phyloP scores from a whole-genome alignment of 2,329 filamentous ascomycete species.

The Trichophyton schoenleinii region DNA sequence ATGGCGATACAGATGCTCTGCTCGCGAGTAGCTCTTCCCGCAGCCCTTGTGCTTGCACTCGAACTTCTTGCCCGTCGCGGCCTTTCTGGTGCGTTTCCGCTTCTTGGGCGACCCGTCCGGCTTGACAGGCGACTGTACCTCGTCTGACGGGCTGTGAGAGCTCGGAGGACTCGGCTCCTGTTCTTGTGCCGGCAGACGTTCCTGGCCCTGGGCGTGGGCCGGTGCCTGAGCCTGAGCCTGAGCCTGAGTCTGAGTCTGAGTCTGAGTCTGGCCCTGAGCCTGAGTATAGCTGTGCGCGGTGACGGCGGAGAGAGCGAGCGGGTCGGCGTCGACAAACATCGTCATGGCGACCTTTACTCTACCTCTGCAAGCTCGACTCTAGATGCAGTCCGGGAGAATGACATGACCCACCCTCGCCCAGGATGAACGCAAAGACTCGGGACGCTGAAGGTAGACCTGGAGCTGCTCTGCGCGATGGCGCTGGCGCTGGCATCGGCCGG shows the following conservation, averaged over 20 bases:
- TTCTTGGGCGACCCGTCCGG: conserved; percentile 24
- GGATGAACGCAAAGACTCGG: neutral
- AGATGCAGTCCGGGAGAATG: conserved; percentile 1
- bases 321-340: neutral
- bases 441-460: neutral
- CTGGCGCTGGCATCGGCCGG: conserved; percentile 1
- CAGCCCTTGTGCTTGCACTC: conserved; percentile 77
- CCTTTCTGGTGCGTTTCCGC: conserved; percentile 34
- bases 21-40: conserved; percentile 90
- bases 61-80: conserved; percentile 44
- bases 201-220: neutral
- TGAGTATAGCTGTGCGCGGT: neutral
- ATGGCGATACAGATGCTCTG: conserved; percentile 92
- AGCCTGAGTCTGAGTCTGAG: neutral
- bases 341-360: neutral
- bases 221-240: neutral
- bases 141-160: neutral
- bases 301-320: neutral
- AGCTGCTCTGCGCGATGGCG: neutral
- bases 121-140: neutral
- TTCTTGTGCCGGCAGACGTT: neutral
- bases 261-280: neutral
- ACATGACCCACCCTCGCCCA: conserved; percentile 2
- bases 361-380: neutral
- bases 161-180: neutral